Percentiles rank a stretch among this genome's conserved stretches.
Evolutionary conservation across 306 rosid species (phyloP).

Genomic region (Malus sylvestris): DNA sequence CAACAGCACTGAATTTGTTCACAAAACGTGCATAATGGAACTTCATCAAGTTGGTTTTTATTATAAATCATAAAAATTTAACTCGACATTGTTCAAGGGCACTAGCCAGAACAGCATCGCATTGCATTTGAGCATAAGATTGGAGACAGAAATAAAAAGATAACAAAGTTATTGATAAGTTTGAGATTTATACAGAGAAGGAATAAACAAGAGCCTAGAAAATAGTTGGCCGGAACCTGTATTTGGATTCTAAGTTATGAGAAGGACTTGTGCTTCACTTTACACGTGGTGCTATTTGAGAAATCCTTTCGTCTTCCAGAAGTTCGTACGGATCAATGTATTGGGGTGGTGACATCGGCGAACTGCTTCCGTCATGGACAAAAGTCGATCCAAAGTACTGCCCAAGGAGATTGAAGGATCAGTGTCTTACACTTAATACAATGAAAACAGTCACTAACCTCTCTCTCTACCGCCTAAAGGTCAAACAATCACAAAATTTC

Average conservation of each 20-base stretch:
- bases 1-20: neutral
- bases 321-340: slow-evolving; percentile 86
- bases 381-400: slow-evolving; percentile 83
- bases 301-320: slow-evolving; percentile 85
- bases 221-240: slow-evolving; percentile 8
- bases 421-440: neutral
- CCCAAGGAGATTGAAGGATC: slow-evolving; percentile 13
- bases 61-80: neutral
- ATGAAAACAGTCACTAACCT: neutral
- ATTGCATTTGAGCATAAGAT: slow-evolving; percentile 3
- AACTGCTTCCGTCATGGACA: slow-evolving; percentile 61
- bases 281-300: slow-evolving; percentile 66
- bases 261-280: slow-evolving; percentile 31
- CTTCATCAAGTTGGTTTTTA: neutral
- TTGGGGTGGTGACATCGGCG: slow-evolving; percentile 55
- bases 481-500: neutral
- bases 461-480: neutral
- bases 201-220: slow-evolving; percentile 11
- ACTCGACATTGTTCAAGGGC: neutral
- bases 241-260: neutral
- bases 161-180: neutral
- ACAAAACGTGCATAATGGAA: neutral
- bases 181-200: slow-evolving; percentile 10
- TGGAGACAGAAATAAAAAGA: slow-evolving; percentile 17
- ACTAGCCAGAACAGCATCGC: neutral